Evolutionary conservation across 2,329 filamentous ascomycete species (phyloP).

Genomic region (Hyphodiscus sp.): DNA sequence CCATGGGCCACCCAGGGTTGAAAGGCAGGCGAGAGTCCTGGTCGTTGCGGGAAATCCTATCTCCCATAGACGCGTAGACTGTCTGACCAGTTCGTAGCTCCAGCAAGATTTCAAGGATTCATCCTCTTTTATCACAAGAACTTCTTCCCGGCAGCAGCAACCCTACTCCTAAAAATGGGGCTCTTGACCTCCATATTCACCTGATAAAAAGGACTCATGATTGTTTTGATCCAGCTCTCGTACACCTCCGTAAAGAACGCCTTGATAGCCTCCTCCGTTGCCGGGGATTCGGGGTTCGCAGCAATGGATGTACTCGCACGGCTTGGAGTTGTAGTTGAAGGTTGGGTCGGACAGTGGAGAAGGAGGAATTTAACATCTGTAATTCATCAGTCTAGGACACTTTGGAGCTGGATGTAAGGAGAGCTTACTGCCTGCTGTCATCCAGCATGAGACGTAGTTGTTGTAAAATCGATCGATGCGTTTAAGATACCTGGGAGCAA

Average conservation of each 20-base stretch:
- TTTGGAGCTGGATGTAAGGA: background rate
- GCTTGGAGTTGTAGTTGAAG: constrained; percentile 38
- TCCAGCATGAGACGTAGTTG: constrained; percentile 89
- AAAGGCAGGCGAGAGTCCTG: too few relatives aligned
- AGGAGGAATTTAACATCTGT: constrained; percentile 82
- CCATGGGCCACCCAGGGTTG: too few relatives aligned
- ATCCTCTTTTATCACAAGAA: constrained; percentile 53
- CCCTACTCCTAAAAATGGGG: constrained; percentile 74
- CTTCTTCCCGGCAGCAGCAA: constrained; percentile 85
- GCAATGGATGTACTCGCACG: constrained; percentile 64
- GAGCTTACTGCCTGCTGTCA: constrained; percentile 66
- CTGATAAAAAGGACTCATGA: constrained; percentile 94
- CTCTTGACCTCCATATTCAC: constrained; percentile 81
- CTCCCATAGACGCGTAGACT: too few relatives aligned
- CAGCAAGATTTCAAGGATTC: too few relatives aligned
- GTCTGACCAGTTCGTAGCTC: too few relatives aligned
- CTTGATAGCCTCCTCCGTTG: constrained; percentile 91
- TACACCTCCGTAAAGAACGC: constrained; percentile 95
- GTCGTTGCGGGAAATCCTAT: too few relatives aligned
- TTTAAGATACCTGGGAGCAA: constrained; percentile 74
- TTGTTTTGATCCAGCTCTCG: constrained; percentile 92
- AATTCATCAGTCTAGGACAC: constrained; percentile 3
- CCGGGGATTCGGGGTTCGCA: constrained; percentile 78
- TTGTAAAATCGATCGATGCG: constrained; percentile 96
- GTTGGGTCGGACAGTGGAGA: constrained; percentile 69